Evolutionary conservation across 78 protist genomes (phyloP), one percentile per base, ranked within the genome.

Genomic region (Dictyostelium brefeldianum): DNA sequence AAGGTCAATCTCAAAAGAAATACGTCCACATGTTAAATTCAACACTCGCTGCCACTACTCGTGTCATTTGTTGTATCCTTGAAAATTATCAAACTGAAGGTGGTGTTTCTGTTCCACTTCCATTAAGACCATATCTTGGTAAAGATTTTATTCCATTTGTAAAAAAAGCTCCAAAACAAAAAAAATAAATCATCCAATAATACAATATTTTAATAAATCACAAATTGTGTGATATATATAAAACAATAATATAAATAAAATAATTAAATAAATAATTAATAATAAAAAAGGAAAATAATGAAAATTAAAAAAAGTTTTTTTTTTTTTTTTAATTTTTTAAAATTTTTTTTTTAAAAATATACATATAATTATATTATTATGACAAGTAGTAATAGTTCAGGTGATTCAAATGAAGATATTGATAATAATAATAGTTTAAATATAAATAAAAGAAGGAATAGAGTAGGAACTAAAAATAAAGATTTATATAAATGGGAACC

Each of bases 21-120:
- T 98, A 95, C 97, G 99, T 98, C 43, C 99, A 99, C 98, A 98
- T 98, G 99, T 97, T 99, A 87, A 99, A 99, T 97, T 59, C 98
- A 22, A 99, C 99, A 14, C 80, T 99, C 71, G 80, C 91, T 56
- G 99, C 99, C 64, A 97, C 98, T 18, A 96, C 98, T 79, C 95
- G 99, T 20, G 97, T 98, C 48, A 80, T 99, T 51, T 99, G 99
- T 96, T 96, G 99, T 96, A 91, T 99, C 65, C 92, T 98, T 36
- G 99, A 99, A 96, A 98, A 98, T 97, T 91, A 97, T 97, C 99
- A 99, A 96, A 97, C 98, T 22, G 97, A 87, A 70, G 97, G 96
- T 25, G 99, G 99, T 43, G 69, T 98, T 80, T 31, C 22, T 74
- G 87, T 98, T 31, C 99, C 99, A 69, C 96, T 91, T 75, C 97